Percentiles rank a stretch among this genome's conserved stretches.
phyloP scores from a whole-genome alignment of 768 basidiomycete species.

The Mycena crocata region DNA sequence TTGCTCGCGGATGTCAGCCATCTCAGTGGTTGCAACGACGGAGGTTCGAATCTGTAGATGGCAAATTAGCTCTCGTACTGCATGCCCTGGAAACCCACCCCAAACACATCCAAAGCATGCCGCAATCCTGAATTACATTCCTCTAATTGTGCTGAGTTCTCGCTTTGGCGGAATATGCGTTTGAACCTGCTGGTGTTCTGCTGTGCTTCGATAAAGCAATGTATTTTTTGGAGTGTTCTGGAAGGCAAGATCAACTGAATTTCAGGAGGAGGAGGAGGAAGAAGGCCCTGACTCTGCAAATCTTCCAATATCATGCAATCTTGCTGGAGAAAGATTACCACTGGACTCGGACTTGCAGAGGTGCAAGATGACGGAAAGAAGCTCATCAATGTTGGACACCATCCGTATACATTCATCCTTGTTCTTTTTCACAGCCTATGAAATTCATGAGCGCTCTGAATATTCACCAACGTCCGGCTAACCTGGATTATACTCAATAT shows the following conservation, averaged over 20 bases:
- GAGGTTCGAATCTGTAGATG: slow-evolving; percentile 4
- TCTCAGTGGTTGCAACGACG: slow-evolving; percentile 2
- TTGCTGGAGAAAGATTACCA: slow-evolving; percentile 8
- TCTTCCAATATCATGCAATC: slow-evolving; percentile 12
- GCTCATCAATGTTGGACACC: slow-evolving; percentile 12
- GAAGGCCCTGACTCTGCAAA: slow-evolving; percentile 10
- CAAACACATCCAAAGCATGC: slow-evolving; percentile 16
- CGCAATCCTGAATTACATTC: slow-evolving; percentile 16
- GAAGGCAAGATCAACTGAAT: not conserved
- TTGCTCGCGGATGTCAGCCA: slow-evolving; percentile 5
- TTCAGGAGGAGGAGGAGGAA: not conserved
- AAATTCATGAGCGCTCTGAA: not conserved
- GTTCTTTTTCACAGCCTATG: slow-evolving; percentile 13
- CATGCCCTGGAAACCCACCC: slow-evolving; percentile 5
- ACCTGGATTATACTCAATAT: slow-evolving; percentile 14
- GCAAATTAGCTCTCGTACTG: too few species aligned
- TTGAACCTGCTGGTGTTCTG: slow-evolving; percentile 14
- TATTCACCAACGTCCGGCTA: not conserved
- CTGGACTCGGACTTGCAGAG: slow-evolving; percentile 3
- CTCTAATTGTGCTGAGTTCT: slow-evolving; percentile 17
- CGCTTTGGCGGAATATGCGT: slow-evolving; percentile 15
- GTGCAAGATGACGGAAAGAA: slow-evolving; percentile 18
- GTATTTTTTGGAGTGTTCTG: slow-evolving; percentile 30
- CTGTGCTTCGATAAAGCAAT: slow-evolving; percentile 11
- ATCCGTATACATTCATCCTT: slow-evolving; percentile 21